phyloP scores from a whole-genome alignment of 1,139 yeast genomes.

The Wickerhamomyces sp. region DNA sequence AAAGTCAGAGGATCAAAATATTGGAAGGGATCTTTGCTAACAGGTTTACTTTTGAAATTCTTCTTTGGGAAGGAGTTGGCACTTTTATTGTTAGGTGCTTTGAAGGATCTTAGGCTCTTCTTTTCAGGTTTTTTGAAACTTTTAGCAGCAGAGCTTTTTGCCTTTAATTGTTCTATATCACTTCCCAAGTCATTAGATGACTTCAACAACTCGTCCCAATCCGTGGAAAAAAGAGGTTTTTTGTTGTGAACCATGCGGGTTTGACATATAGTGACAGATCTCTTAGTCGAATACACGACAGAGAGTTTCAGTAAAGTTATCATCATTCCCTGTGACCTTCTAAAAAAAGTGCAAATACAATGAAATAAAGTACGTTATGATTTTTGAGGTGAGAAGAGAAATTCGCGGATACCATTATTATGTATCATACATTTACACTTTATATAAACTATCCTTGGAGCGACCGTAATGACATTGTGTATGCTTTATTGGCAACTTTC shows the following conservation, averaged over 20 bases:
- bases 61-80: not conserved
- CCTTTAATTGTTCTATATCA: not conserved
- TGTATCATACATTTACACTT: too few relatives aligned
- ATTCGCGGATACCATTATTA: too few relatives aligned
- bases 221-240: not conserved
- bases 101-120: not conserved
- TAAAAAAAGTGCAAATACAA: too few relatives aligned
- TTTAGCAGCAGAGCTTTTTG: too few relatives aligned
- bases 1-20: conserved; percentile 13
- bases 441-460: too few relatives aligned
- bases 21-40: not conserved
- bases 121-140: not conserved
- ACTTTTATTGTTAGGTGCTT: not conserved
- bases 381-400: too few relatives aligned
- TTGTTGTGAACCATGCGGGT: not conserved
- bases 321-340: not conserved
- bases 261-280: not conserved
- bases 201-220: not conserved
- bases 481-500: too few relatives aligned
- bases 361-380: too few relatives aligned
- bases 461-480: too few relatives aligned
- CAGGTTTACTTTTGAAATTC: not conserved
- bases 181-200: not conserved
- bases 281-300: too few relatives aligned
- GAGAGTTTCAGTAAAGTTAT: not conserved